Conservation (phyloP, 495 filamentous ascomycete genomes). For the Trichoderma asperelloides region DNA sequence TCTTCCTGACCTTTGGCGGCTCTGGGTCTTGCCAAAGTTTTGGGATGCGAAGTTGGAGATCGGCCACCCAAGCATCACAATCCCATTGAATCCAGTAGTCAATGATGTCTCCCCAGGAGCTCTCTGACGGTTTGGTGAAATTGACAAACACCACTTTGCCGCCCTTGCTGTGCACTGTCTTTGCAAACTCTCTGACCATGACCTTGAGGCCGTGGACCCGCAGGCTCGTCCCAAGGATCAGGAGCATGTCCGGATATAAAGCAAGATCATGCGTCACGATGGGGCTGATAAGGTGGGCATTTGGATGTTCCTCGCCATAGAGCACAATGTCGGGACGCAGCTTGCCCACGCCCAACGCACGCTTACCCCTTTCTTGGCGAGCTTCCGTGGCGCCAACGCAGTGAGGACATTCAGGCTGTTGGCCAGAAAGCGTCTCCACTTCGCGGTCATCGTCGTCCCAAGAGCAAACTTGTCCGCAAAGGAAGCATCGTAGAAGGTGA, state of each 20-base stretch:
- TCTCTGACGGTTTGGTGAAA: slow-evolving; percentile 56
- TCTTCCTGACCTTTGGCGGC: slow-evolving; percentile 8
- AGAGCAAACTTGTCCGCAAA: slow-evolving; percentile 48
- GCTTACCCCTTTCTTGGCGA: slow-evolving; percentile 51
- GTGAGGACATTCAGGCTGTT: slow-evolving; percentile 53
- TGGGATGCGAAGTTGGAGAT: slow-evolving; percentile 44
- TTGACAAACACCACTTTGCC: slow-evolving; percentile 64
- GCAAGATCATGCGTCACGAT: slow-evolving; percentile 56
- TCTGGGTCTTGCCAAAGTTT: slow-evolving; percentile 45
- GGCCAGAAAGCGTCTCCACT: slow-evolving; percentile 41
- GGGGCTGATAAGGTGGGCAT: slow-evolving; percentile 50
- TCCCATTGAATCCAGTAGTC: slow-evolving; percentile 65
- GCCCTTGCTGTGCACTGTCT: slow-evolving; percentile 52
- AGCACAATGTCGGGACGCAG: slow-evolving; percentile 61
- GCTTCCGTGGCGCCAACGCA: slow-evolving; percentile 48
- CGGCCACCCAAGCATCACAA: slow-evolving; percentile 59
- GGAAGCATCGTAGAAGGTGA: slow-evolving; percentile 49
- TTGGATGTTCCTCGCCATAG: slow-evolving; percentile 62
- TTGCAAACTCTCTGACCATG: slow-evolving; percentile 61
- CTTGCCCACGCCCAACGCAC: slow-evolving; percentile 52
- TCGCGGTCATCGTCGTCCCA: slow-evolving; percentile 49
- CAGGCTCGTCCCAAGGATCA: slow-evolving; percentile 61
- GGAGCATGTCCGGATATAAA: slow-evolving; percentile 50
- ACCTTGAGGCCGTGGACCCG: slow-evolving; percentile 60
- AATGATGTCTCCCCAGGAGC: slow-evolving; percentile 57